A percentile compares a stretch with the other conserved stretches of the same genome.
Conservation (phyloP, 495 filamentous ascomycete genomes). For the Penicillium dipodomyicola region DNA sequence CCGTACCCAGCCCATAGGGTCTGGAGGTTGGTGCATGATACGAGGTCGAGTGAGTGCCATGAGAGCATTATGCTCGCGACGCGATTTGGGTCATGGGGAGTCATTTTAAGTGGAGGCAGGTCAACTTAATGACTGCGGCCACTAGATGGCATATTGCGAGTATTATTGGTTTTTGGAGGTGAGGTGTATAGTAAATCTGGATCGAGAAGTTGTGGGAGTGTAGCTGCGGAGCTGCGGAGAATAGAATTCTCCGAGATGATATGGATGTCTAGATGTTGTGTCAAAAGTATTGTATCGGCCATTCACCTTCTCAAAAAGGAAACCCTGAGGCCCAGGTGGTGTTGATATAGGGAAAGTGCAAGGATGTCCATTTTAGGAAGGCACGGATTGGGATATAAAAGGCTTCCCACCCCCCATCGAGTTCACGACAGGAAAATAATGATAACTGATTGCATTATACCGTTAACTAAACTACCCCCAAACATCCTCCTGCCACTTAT, state of each 20-base stretch:
- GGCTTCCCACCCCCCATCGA: not conserved
- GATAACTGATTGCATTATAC: not conserved
- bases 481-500: constrained; percentile 51
- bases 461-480: not conserved
- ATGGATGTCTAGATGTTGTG: too few relatives aligned
- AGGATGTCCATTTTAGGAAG: not conserved
- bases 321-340: too few relatives aligned
- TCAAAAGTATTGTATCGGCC: too few relatives aligned
- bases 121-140: not conserved
- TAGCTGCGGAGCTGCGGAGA: not conserved
- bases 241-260: not conserved
- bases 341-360: too few relatives aligned
- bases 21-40: constrained; percentile 35
- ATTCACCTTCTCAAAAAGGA: too few relatives aligned
- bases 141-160: not conserved
- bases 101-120: constrained; percentile 16
- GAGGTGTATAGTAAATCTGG: constrained; percentile 22
- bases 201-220: too few relatives aligned
- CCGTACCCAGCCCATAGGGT: constrained; percentile 44
- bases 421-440: too few relatives aligned
- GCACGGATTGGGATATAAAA: not conserved
- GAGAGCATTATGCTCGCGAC: constrained; percentile 38
- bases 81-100: constrained; percentile 22
- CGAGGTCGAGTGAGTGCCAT: constrained; percentile 34
- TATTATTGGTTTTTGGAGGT: not conserved